phyloP scores from a whole-genome alignment of 148 eudicot species.

The Agrostemma githago region DNA sequence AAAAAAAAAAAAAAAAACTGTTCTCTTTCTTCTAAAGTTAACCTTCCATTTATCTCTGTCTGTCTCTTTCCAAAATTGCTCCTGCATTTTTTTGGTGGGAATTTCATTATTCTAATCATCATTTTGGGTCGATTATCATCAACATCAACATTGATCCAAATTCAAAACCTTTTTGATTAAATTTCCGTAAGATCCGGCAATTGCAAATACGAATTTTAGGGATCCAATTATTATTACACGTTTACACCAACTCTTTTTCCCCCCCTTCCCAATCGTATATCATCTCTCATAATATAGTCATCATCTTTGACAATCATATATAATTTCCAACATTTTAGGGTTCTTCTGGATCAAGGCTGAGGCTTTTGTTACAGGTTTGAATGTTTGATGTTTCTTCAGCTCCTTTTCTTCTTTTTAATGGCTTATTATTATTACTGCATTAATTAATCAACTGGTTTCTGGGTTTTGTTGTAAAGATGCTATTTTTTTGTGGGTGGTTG shows the following conservation, averaged over 20 bases:
- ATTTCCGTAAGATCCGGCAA: constrained; percentile 24
- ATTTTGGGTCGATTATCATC: too few species aligned
- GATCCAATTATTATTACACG: constrained; percentile 1
- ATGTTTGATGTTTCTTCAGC: constrained; percentile 18
- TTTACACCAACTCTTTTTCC: neutral
- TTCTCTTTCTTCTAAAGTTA: too few species aligned
- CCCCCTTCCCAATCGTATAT: too few species aligned
- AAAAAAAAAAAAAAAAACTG: neutral
- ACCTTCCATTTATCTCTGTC: too few species aligned
- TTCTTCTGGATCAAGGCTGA: constrained; percentile 10
- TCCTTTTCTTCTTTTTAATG: constrained; percentile 1
- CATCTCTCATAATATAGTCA: neutral
- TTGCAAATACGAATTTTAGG: constrained; percentile 1
- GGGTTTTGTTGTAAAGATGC: neutral
- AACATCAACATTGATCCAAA: neutral
- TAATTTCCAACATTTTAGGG: constrained; percentile 4
- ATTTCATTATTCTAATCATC: too few species aligned
- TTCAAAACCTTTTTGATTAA: neutral
- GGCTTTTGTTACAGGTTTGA: constrained; percentile 27
- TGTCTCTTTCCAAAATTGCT: too few species aligned
- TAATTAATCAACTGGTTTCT: neutral
- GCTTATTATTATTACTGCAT: neutral
- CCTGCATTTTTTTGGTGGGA: too few species aligned
- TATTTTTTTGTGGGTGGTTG: constrained; percentile 7
- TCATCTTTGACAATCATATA: neutral